phyloP scores from a whole-genome alignment of 2,329 filamentous ascomycete species.

The Cordyceps sp. region DNA sequence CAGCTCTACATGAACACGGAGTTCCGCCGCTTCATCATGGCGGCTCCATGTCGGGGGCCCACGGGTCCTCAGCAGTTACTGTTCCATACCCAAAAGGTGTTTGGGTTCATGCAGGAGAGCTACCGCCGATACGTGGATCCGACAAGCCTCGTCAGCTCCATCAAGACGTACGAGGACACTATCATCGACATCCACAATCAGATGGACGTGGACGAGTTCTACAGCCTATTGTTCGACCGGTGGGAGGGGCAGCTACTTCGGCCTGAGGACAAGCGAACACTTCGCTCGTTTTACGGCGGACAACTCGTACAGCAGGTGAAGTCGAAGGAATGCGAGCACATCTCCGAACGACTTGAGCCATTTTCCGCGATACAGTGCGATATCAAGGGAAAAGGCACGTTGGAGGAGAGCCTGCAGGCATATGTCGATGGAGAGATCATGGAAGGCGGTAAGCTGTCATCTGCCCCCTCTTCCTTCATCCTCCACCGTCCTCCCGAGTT shows the following conservation, averaged over 20 bases:
- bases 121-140: slow-evolving; percentile 61
- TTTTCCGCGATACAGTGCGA: slow-evolving; percentile 94
- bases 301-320: slow-evolving; percentile 89
- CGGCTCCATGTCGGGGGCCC: slow-evolving; percentile 37
- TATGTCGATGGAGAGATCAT: slow-evolving; percentile 94
- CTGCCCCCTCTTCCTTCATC: too few relatives aligned
- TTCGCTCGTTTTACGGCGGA: slow-evolving; percentile 79
- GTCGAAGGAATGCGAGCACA: slow-evolving; percentile 84
- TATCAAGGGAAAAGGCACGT: slow-evolving; percentile 74
- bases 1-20: slow-evolving; percentile 91
- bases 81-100: slow-evolving; percentile 62
- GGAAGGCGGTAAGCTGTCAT: slow-evolving; percentile 53
- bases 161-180: slow-evolving; percentile 69
- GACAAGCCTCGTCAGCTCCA: slow-evolving; percentile 50
- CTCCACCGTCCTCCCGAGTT: too few relatives aligned
- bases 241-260: slow-evolving; percentile 69
- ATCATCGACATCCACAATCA: slow-evolving; percentile 76
- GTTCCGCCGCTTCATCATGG: slow-evolving; percentile 74
- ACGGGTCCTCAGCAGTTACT: slow-evolving; percentile 50
- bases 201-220: slow-evolving; percentile 98
- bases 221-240: slow-evolving; percentile 80
- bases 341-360: slow-evolving; percentile 77
- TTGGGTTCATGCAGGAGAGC: slow-evolving; percentile 73
- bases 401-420: slow-evolving; percentile 81
- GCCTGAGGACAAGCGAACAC: slow-evolving; percentile 48